phyloP scores from a whole-genome alignment of 2,329 filamentous ascomycete species.

The Neonectria hederae region DNA sequence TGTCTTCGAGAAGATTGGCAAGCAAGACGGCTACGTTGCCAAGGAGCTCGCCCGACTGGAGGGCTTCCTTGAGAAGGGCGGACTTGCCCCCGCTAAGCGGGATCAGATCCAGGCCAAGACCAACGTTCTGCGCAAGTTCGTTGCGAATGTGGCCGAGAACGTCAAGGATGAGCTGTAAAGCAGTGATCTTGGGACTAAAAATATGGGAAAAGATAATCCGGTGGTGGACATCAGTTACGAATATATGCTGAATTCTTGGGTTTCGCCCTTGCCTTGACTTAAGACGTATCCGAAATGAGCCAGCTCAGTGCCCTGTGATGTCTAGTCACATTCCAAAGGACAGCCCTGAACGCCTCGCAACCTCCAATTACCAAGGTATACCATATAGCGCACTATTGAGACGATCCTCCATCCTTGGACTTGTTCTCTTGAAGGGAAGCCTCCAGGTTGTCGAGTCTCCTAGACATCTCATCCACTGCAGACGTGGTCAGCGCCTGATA shows the following conservation, averaged over 20 bases:
- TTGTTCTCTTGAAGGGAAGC: conserved; percentile 71
- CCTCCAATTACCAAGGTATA: background rate
- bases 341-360: conserved; percentile 30
- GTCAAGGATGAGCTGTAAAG: conserved; percentile 53
- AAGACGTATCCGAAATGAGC: conserved; percentile 21
- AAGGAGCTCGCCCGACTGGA: conserved; percentile 88
- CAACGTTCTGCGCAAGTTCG: conserved; percentile 87
- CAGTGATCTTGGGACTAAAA: conserved; percentile 14
- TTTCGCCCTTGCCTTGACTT: conserved; percentile 31
- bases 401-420: conserved; percentile 51
- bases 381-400: conserved; percentile 44
- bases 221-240: conserved; percentile 20
- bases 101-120: conserved; percentile 88
- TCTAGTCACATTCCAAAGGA: conserved; percentile 25
- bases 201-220: conserved; percentile 23
- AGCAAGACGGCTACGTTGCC: conserved; percentile 79
- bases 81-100: conserved; percentile 83
- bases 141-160: conserved; percentile 70
- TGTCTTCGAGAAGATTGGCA: conserved; percentile 84
- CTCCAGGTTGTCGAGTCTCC: conserved; percentile 85
- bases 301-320: conserved; percentile 21
- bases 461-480: conserved; percentile 93
- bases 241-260: conserved; percentile 35
- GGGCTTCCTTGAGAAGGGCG: conserved; percentile 85
- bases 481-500: conserved; percentile 22